Conservation (phyloP, 176 grass and related monocot genomes). For the Puccinellia tenuiflora region DNA sequence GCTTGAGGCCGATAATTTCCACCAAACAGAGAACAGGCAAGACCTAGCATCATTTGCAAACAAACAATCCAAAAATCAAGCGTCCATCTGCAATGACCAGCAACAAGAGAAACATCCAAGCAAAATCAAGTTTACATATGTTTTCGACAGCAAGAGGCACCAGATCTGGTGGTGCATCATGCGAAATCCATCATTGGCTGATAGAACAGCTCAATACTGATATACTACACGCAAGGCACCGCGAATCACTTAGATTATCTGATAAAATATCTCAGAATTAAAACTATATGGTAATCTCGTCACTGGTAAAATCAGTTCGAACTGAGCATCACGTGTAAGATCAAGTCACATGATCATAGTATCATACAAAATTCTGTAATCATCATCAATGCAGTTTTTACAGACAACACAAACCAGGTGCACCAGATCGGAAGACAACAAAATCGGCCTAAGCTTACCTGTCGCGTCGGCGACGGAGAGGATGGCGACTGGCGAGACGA, state of each 20-base stretch:
- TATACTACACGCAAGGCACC: background rate
- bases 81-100: background rate
- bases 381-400: no score
- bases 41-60: background rate
- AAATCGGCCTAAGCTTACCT: background rate
- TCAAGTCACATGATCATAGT: background rate
- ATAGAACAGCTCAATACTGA: background rate
- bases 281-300: background rate
- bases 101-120: background rate
- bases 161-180: background rate
- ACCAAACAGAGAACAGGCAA: background rate
- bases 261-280: background rate
- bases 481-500: background rate
- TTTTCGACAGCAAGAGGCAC: background rate
- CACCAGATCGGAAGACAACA: background rate
- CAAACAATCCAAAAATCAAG: background rate
- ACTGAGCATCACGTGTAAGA: background rate
- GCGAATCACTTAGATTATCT: background rate
- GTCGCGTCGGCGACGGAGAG: background rate
- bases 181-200: background rate
- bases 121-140: background rate
- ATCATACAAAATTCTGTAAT: background rate
- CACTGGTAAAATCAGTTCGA: background rate
- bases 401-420: background rate
- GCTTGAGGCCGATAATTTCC: background rate